Percentiles rank a stretch among this genome's conserved stretches.
Evolutionary conservation across 2,329 filamentous ascomycete genomes (phyloP).

Genomic region (Cladosporium austrohemisphaericum): DNA sequence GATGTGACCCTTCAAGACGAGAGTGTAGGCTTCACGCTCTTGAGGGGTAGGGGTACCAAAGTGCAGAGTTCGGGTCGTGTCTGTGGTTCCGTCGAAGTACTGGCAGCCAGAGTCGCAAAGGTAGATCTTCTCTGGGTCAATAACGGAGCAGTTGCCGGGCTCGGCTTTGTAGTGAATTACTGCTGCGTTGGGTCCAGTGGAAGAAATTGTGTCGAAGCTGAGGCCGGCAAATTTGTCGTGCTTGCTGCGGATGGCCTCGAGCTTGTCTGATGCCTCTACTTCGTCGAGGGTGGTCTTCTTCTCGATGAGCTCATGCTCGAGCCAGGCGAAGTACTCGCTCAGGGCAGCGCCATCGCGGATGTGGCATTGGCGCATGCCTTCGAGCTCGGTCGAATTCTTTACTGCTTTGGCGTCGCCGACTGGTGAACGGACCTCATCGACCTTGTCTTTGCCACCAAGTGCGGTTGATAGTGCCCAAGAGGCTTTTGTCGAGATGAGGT

Average conservation of each 20-base stretch:
- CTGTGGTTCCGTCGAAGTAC: constrained; percentile 91
- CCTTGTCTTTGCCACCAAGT: constrained; percentile 77
- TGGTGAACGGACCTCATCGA: constrained; percentile 83
- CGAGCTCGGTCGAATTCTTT: constrained; percentile 85
- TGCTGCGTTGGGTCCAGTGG: constrained; percentile 86
- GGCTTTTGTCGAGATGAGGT: constrained; percentile 79
- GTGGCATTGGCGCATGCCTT: constrained; percentile 92
- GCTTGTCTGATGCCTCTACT: constrained; percentile 84
- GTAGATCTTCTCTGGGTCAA: constrained; percentile 83
- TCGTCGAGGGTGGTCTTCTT: constrained; percentile 75
- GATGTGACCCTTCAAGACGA: constrained; percentile 93
- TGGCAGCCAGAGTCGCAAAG: constrained; percentile 98
- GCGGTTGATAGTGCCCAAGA: constrained; percentile 90
- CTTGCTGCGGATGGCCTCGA: constrained; percentile 70
- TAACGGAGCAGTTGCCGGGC: constrained; percentile 71
- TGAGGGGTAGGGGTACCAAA: constrained; percentile 80
- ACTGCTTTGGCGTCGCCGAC: constrained; percentile 88
- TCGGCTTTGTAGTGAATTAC: constrained; percentile 96
- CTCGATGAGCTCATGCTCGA: constrained; percentile 75
- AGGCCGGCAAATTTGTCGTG: constrained; percentile 78
- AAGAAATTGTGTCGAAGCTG: constrained; percentile 94
- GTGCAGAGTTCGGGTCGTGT: constrained; percentile 89
- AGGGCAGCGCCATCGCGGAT: constrained; percentile 88
- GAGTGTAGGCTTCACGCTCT: constrained; percentile 85
- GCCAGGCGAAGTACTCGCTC: constrained; percentile 92